Evolutionary conservation across 495 filamentous ascomycete genomes (phyloP).

Genomic region (Xylaria curta): DNA sequence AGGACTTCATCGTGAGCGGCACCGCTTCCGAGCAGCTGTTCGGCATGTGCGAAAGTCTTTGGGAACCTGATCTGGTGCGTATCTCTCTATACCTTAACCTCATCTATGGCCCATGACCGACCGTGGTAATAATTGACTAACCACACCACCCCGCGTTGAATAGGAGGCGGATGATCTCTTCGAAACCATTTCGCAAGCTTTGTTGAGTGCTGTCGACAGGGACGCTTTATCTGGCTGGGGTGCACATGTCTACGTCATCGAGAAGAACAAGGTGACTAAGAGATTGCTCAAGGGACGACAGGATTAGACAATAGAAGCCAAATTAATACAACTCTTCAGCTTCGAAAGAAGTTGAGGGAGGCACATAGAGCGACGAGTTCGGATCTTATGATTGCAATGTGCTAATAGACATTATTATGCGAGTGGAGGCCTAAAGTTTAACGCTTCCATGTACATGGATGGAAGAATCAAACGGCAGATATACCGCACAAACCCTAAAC

Average conservation of each 20-base stretch:
- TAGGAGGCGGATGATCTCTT: constrained; percentile 93
- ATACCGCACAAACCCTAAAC: constrained; percentile 22
- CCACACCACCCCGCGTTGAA: constrained; percentile 24
- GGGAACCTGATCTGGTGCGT: constrained; percentile 94
- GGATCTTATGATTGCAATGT: constrained; percentile 1
- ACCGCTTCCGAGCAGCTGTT: constrained; percentile 97
- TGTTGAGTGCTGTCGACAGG: constrained; percentile 93
- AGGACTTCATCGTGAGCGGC: constrained; percentile 98
- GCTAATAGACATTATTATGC: constrained; percentile 8
- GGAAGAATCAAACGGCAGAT: constrained; percentile 19
- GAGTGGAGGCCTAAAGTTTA: background rate
- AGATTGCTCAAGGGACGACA: constrained; percentile 88
- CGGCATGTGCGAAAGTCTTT: constrained; percentile 97
- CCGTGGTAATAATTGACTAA: constrained; percentile 30
- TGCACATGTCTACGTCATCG: constrained; percentile 97
- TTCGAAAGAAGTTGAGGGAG: background rate
- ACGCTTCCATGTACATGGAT: constrained; percentile 5
- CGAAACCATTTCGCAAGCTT: constrained; percentile 97
- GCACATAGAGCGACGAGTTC: background rate
- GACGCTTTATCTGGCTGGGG: constrained; percentile 98
- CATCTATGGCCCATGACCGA: background rate
- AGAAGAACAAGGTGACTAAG: constrained; percentile 99
- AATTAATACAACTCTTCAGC: constrained; percentile 4
- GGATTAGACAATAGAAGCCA: constrained; percentile 48
- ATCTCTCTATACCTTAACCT: background rate